phyloP scores from a whole-genome alignment of 345 rosid species.

The Camelina sativa region DNA sequence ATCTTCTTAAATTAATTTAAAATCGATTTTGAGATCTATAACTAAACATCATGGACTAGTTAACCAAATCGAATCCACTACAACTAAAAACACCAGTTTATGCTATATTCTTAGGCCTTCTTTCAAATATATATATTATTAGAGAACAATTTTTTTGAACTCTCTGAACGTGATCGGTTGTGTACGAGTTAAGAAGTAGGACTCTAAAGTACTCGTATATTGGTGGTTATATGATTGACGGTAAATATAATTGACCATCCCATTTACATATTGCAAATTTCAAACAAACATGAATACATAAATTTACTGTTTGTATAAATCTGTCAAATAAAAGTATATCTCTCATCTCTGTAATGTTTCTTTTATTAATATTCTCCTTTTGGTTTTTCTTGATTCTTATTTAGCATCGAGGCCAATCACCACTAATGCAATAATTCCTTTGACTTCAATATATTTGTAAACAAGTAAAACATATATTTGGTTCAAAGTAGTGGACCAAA shows the following conservation, averaged over 20 bases:
- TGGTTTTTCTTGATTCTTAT: slow-evolving; percentile 25
- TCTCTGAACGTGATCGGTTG: not conserved
- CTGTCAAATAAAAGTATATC: slow-evolving; percentile 6
- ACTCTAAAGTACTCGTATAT: not conserved
- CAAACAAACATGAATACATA: not conserved
- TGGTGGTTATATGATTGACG: not conserved
- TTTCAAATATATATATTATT: not conserved
- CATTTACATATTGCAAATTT: no score
- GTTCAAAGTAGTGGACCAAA: slow-evolving; percentile 36
- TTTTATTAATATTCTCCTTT: slow-evolving; percentile 30
- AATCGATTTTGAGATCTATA: not conserved
- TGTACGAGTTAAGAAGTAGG: not conserved
- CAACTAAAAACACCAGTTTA: slow-evolving; percentile 5
- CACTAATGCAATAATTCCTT: slow-evolving; percentile 29
- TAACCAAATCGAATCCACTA: slow-evolving; percentile 17
- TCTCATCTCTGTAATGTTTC: slow-evolving; percentile 23
- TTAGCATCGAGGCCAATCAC: slow-evolving; percentile 44
- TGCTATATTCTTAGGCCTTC: slow-evolving; percentile 21
- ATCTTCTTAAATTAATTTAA: not conserved
- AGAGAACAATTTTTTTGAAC: not conserved
- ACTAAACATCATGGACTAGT: not conserved
- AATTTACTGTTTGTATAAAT: not conserved
- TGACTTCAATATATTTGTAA: slow-evolving; percentile 37
- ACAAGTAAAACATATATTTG: slow-evolving; percentile 30
- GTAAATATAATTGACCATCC: not conserved